Evolutionary conservation across 768 basidiomycete species (phyloP).

Genomic region (Gymnopilus dilepis): DNA sequence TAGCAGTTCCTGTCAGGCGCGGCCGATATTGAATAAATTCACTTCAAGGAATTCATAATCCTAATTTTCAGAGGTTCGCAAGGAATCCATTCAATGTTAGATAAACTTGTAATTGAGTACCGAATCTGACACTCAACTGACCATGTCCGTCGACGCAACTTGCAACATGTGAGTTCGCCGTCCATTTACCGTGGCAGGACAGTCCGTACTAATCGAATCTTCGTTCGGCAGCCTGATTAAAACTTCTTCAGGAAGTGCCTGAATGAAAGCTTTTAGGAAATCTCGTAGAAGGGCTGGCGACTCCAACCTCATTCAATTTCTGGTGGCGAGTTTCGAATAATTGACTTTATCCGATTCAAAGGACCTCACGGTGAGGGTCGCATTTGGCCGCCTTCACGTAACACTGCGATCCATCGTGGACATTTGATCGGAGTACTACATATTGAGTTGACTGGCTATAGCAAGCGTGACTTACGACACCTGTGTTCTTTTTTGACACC

Average conservation of each 20-base stretch:
- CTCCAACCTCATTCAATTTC: not conserved
- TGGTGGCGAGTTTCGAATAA: not conserved
- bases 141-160: too few species aligned
- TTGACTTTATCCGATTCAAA: not conserved
- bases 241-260: not conserved
- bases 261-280: not conserved
- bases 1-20: not conserved
- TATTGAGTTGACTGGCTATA: constrained; percentile 2
- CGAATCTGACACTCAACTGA: too few species aligned
- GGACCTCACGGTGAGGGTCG: not conserved
- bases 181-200: not conserved
- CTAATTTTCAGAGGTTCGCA: not conserved
- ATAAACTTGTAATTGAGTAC: too few species aligned
- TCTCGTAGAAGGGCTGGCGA: not conserved
- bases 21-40: not conserved
- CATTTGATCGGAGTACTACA: constrained; percentile 14
- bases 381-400: constrained; percentile 1
- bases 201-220: not conserved
- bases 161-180: constrained; percentile 3
- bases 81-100: too few species aligned
- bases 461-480: constrained; percentile 13
- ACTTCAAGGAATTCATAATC: not conserved
- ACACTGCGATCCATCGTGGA: constrained; percentile 10
- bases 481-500: constrained; percentile 6
- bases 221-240: not conserved